These are phyloP conservation scores for Alternaria atra DNA, from an alignment of 2,329 filamentous ascomycete species.

Conservation along the genomic window DNA sequence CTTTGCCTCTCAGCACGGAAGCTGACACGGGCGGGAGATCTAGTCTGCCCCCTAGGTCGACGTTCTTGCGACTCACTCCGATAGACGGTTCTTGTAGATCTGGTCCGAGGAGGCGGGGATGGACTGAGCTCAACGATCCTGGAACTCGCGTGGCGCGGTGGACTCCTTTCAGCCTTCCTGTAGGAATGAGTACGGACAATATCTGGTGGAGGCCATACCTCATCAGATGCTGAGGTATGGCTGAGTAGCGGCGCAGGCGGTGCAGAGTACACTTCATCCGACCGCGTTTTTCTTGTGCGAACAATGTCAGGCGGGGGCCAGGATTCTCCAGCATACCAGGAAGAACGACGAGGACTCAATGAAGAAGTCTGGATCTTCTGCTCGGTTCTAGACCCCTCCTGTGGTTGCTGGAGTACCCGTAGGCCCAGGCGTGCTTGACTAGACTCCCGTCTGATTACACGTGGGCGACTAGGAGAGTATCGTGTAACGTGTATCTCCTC, in stretches of 20 bases:
- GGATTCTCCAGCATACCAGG: slow-evolving; percentile 26
- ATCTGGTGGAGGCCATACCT: slow-evolving; percentile 38
- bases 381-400: slow-evolving; percentile 13
- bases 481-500: slow-evolving; percentile 28
- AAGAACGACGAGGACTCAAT: slow-evolving; percentile 28
- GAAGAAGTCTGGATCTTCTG: slow-evolving; percentile 29
- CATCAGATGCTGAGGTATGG: slow-evolving; percentile 18
- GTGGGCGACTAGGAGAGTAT: slow-evolving; percentile 30
- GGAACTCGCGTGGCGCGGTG: slow-evolving; percentile 19
- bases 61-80: slow-evolving; percentile 28
- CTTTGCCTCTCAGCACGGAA: slow-evolving; percentile 14
- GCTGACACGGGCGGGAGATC: slow-evolving; percentile 18
- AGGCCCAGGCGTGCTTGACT: slow-evolving; percentile 38
- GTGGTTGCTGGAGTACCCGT: slow-evolving; percentile 33
- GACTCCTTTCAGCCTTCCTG: slow-evolving; percentile 20
- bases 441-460: slow-evolving; percentile 21
- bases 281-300: slow-evolving; percentile 10
- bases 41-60: slow-evolving; percentile 19
- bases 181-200: slow-evolving; percentile 34
- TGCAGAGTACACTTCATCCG: slow-evolving; percentile 3
- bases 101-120: slow-evolving; percentile 34
- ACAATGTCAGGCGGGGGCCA: slow-evolving; percentile 33
- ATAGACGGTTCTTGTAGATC: slow-evolving; percentile 24
- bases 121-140: slow-evolving; percentile 36
- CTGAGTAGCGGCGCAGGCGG: slow-evolving; percentile 7